Evolutionary conservation across 75 land plant genomes (phyloP).

Genomic region (Ceratopteris richardii): DNA sequence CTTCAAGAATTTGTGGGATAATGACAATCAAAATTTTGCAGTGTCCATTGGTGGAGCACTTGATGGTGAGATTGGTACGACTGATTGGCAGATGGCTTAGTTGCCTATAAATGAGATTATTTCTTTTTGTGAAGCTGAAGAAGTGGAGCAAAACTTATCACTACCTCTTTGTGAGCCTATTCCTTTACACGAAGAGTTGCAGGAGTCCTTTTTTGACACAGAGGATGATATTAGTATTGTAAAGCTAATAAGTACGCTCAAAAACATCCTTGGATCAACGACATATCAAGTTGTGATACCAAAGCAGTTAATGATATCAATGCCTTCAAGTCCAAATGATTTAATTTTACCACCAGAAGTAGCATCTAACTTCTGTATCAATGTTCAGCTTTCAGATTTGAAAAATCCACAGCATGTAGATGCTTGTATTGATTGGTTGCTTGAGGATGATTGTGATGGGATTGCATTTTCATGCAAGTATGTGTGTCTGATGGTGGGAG

Average conservation of each 20-base stretch:
- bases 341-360: neutral
- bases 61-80: too few species aligned
- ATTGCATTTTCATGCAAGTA: neutral
- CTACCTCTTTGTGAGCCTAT: too few species aligned
- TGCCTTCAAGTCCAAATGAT: neutral
- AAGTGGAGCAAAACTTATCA: too few species aligned
- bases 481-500: too few species aligned
- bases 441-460: neutral
- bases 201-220: neutral
- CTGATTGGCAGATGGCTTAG: too few species aligned
- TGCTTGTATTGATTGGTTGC: neutral
- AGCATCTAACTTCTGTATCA: neutral
- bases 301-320: neutral
- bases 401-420: neutral
- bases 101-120: too few species aligned
- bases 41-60: too few species aligned
- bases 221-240: neutral
- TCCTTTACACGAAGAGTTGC: neutral
- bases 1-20: too few species aligned
- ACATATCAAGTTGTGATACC: neutral
- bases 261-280: neutral
- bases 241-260: neutral
- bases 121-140: too few species aligned
- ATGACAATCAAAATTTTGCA: too few species aligned
- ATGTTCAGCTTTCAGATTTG: neutral